Evolutionary conservation across 2,329 filamentous ascomycete species (phyloP).

Genomic region (Chrysoporthe cubensis): DNA sequence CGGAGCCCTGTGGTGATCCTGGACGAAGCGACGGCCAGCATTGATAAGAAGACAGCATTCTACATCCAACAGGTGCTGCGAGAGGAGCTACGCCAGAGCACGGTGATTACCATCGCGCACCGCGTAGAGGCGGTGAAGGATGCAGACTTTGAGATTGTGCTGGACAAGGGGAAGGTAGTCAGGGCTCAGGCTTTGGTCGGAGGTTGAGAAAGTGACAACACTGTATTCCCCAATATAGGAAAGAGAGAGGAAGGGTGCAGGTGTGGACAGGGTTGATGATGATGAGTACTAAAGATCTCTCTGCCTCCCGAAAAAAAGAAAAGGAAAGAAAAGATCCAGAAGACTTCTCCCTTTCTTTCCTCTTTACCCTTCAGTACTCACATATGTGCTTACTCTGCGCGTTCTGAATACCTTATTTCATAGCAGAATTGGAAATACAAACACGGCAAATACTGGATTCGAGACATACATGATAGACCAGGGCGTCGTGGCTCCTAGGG

Average conservation of each 20-base stretch:
- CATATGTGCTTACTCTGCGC: neutral
- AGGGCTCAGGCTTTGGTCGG: constrained; percentile 33
- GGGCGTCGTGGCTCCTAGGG: too few relatives aligned
- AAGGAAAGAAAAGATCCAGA: neutral
- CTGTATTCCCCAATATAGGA: neutral
- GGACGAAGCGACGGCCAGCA: constrained; percentile 68
- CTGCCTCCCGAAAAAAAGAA: neutral
- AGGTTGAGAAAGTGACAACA: neutral
- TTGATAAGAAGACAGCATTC: constrained; percentile 62
- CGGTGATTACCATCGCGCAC: constrained; percentile 70
- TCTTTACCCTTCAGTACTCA: neutral
- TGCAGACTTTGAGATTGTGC: constrained; percentile 57
- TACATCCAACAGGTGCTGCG: constrained; percentile 62
- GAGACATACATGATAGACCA: too few relatives aligned
- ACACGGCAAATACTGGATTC: neutral
- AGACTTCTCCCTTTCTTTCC: neutral
- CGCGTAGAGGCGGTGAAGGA: constrained; percentile 65
- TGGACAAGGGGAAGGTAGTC: constrained; percentile 57
- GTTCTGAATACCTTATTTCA: neutral
- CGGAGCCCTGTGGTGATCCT: constrained; percentile 63
- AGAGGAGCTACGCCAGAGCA: constrained; percentile 58
- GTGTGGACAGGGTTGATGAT: neutral
- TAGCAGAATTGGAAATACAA: neutral
- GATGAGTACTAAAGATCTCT: neutral
- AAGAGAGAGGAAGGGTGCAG: too few relatives aligned